Percentiles rank a stretch among this genome's conserved stretches.
These are phyloP conservation scores for Kregervanrija pseudodelftensis DNA, from an alignment of 805 yeast genomes.

Conservation along the genomic window DNA sequence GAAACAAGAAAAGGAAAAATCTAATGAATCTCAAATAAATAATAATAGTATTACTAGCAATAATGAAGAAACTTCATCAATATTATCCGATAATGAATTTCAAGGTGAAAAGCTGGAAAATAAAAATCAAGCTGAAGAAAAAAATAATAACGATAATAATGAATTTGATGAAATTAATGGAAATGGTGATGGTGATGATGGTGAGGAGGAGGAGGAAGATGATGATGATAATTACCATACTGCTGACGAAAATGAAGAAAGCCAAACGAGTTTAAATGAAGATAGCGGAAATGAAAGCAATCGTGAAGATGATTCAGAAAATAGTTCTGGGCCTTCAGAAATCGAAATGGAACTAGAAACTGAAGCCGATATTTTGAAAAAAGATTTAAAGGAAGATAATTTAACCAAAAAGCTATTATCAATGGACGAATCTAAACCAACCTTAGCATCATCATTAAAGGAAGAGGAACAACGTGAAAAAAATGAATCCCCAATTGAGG, in stretches of 20 bases:
- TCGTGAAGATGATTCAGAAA: conserved; percentile 1
- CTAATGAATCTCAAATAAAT: conserved; percentile 7
- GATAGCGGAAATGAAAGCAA: conserved; percentile 5
- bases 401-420: conserved; percentile 17
- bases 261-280: conserved; percentile 7
- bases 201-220: no score
- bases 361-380: conserved; percentile 16
- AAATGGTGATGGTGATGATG: conserved; percentile 10
- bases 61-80: neutral
- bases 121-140: conserved; percentile 22
- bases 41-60: conserved; percentile 5
- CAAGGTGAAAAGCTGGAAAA: neutral
- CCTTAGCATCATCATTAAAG: conserved; percentile 8
- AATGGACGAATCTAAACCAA: conserved; percentile 13
- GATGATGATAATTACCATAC: conserved; percentile 24
- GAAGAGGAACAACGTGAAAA: conserved; percentile 14
- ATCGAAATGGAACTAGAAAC: neutral
- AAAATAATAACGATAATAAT: neutral
- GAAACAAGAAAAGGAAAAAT: conserved; percentile 1
- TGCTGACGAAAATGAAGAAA: conserved; percentile 20
- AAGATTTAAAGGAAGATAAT: conserved; percentile 23
- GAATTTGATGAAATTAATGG: neutral
- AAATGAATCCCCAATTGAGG: conserved; percentile 18
- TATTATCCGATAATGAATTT: conserved; percentile 1
- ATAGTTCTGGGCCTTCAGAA: neutral